Base-by-base conservation (phyloP, 106 monocot genomes). In the Dendrobium officinale region DNA sequence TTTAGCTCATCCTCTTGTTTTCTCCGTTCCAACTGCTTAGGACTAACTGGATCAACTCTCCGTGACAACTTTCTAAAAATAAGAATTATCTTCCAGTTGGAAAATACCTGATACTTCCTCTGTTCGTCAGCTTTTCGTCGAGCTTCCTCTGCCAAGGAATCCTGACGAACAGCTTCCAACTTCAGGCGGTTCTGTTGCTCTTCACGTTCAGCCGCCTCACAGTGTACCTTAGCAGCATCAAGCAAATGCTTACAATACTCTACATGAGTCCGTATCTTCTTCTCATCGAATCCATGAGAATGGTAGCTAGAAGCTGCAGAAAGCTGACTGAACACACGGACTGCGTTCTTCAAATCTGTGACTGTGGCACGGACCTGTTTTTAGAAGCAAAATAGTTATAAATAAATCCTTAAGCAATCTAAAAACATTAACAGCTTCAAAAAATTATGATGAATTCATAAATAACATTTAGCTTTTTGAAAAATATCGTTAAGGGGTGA, bases 1-100 rank as follows among this genome's bases (percentile, higher is more conserved):
- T 93, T 93, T 42, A 95, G 77, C 78, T 99, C 95, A 82, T 95
- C 99, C 83, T 99, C 95, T 88, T 91, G 95, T 72, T 91, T 99
- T 82, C 91, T 89, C 64, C 87, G 89, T 82, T 95, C 95, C 76
- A 88, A 73, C 99, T 99, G 86, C 83, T 82, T 64, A 54, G 51
- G 19, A 73, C 67, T 27, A 54, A 70, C 64, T 20, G 44, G 70
- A 42, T 81, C 58, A 51, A 24, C 17, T 33, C 29, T 15, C 59
- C 40, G 31, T 51, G 70, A 43, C 24, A 41, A 24, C 7, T 43
- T 58, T 72, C 49, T 42, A 56, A 33, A 37, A 77, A 27, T 61
- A 59, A 73, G 26, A 48, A 55, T 2, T 24, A 48, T 37, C 33
- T 42, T 43, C 37, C 17, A 27, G 11, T 42, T 2, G n/a, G n/a